These are phyloP conservation scores for Liriodendron chinense DNA, from an alignment of 164 flowering plant genomes.

Conservation along the genomic window DNA sequence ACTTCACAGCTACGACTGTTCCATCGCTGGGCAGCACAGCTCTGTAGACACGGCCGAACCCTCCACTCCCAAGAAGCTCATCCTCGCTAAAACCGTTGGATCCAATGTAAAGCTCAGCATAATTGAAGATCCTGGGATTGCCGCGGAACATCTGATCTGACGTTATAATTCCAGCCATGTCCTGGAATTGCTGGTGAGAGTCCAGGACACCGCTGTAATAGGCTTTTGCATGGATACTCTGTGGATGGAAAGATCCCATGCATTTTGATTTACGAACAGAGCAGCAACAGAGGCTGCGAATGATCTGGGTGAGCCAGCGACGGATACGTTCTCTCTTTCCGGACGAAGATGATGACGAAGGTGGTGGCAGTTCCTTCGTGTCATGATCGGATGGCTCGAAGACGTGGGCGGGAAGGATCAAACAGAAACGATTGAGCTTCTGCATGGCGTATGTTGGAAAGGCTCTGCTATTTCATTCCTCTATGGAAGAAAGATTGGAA, in stretches of 20 bases:
- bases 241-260: background rate
- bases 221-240: background rate
- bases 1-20: conserved; percentile 83
- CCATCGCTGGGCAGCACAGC: conserved; percentile 88
- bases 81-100: conserved; percentile 71
- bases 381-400: conserved; percentile 24
- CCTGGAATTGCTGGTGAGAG: conserved; percentile 41
- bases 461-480: too few species aligned
- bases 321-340: background rate
- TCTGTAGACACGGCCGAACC: conserved; percentile 76
- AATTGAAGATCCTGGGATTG: conserved; percentile 78
- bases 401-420: conserved; percentile 47
- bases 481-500: background rate
- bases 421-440: conserved; percentile 44
- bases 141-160: conserved; percentile 36
- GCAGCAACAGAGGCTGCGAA: background rate
- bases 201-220: conserved; percentile 23
- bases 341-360: background rate
- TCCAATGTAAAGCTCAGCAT: conserved; percentile 81
- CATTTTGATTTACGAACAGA: background rate
- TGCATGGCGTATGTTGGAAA: background rate
- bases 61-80: conserved; percentile 85
- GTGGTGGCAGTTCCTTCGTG: background rate
- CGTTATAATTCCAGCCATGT: conserved; percentile 55
- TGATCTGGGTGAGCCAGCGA: background rate